Evolutionary conservation across 1,284 basidiomycete genomes (phyloP), one percentile per base, ranked within the genome.

Genomic region (Pseudozyma hubeiensis): DNA sequence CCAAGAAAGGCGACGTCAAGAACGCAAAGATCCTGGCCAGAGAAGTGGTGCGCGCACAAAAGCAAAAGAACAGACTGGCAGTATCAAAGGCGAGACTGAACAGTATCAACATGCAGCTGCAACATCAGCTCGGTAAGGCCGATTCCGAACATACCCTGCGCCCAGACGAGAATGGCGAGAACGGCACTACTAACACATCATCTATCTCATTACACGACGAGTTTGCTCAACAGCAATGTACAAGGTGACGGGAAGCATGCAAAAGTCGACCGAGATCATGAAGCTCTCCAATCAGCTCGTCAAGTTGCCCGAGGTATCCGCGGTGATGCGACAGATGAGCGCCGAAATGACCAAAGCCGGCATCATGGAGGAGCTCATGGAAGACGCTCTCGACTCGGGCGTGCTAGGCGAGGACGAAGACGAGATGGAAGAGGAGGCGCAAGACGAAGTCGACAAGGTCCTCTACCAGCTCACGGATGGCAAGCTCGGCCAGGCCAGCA

Each of bases 251-350:
- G 97, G 97, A 8, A 90, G 93, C 24, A 87, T 99, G 77, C 94
- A 97, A 86, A 98, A 95, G 86, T 96, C 93, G 10, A 95, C 96
- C 1, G 96, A 99, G 86, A 98, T 99, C 72, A 99, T 99, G 96
- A 99, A 93, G 86, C 88, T 95, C 35, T 96, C 95, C 5, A 99
- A 97, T 85, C 87, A 91, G 49, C 89, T 99, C 47, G 88, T 99
- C 80, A 94, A 91, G 83, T 87, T 99, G 37, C 97, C 97, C 16
- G 93, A 99, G 84, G 90, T 99, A 56, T 92, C 90, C 84, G 91
- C 90, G 73, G 89, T 90, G 0, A 99, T 99, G 97, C 89, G 94
- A 33, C 92, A 97, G 82, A 96, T 99, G 94, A 93, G 91, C 79
- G 93, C 94, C 90, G 96, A 99, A 85, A 97, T 99, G 94, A 97